A percentile compares a stretch with the other conserved stretches of the same genome.
These are phyloP conservation scores for Chionographis japonica DNA, from an alignment of 106 monocot genomes.

Conservation along the genomic window DNA sequence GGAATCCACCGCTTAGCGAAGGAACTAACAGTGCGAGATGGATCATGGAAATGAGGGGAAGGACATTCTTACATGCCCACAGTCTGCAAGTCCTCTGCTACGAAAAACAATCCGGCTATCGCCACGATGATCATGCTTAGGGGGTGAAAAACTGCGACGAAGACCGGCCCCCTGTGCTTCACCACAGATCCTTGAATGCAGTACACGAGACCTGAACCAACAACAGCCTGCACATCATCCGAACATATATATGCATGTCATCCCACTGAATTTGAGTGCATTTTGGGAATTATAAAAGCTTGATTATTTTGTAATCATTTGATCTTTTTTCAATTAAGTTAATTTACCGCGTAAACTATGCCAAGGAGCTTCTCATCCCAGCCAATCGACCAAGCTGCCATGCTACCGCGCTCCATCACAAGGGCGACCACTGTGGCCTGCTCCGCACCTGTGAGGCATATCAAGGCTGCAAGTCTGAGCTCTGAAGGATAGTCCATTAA, in stretches of 20 bases:
- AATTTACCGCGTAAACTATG: slow-evolving; percentile 3
- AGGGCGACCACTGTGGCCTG: neutral
- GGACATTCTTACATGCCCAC: slow-evolving; percentile 1
- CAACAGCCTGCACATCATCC: neutral
- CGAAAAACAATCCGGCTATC: neutral
- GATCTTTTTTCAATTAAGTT: neutral
- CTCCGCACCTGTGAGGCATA: neutral
- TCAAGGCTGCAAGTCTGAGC: neutral
- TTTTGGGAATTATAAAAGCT: neutral
- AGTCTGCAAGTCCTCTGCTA: slow-evolving; percentile 6
- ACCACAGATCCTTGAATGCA: neutral
- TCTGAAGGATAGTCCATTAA: neutral
- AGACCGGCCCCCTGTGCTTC: neutral
- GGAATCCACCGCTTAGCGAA: neutral
- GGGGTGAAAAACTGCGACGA: neutral
- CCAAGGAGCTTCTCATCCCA: neutral
- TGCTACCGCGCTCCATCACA: neutral
- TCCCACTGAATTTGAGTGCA: neutral
- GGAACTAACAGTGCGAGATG: neutral
- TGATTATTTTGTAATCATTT: no score
- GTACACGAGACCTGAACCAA: slow-evolving; percentile 3
- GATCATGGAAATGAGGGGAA: neutral
- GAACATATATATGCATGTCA: neutral
- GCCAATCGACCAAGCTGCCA: neutral
- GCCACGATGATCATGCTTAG: neutral